Evolutionary conservation across 2,329 filamentous ascomycete species (phyloP), one percentile per base, ranked within the genome.

Genomic region (Aureobasidium sp.): DNA sequence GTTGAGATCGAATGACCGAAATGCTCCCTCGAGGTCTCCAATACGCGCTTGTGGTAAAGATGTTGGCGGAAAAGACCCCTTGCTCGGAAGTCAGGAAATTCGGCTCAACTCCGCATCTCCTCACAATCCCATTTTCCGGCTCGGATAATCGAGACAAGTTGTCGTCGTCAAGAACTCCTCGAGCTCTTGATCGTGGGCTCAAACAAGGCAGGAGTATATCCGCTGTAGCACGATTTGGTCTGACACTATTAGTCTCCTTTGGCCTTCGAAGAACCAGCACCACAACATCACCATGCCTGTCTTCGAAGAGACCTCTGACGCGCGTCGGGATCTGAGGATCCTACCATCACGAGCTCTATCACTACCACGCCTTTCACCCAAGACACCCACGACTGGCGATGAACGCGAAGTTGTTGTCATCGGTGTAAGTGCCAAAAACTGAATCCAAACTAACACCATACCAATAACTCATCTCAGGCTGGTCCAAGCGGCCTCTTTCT

Each of bases 401-500:
- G 19, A 61, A n/a, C 59, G 59, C 7, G 59, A 61, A 54, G 48
- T 61, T 5, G 59, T 61, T 9, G 59, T 61, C 5, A 54, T 61
- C 5, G 59, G 59, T n/a, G 59, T 61, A 37, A 37, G 59, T 31
- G 14, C 6, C 14, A 3, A 22, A 5, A 9, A 15, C 6, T 15
- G 17, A 8, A 0, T n/a, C 2, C 9, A 1, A 9, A 7, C n/a
- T 48, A 9, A 4, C 6, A 17, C 9, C 27, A 52, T 29, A 39
- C 35, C n/a, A 11, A 35, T 22, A 2, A 31, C 3, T 22, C 3
- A 40, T 5, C 9, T 17, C 15, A 61, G 59, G 59, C 59, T 15
- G 59, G 59, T 4, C 59, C 59, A 29, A 61, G 59, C 22, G 59
- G 59, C 14, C 59, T 61, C 24, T 61, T 61, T 15, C 59, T 61